Percentiles rank a stretch among this genome's conserved stretches.
Evolutionary conservation across 805 yeast species (phyloP).

Genomic region (Monosporozyma aquatica): DNA sequence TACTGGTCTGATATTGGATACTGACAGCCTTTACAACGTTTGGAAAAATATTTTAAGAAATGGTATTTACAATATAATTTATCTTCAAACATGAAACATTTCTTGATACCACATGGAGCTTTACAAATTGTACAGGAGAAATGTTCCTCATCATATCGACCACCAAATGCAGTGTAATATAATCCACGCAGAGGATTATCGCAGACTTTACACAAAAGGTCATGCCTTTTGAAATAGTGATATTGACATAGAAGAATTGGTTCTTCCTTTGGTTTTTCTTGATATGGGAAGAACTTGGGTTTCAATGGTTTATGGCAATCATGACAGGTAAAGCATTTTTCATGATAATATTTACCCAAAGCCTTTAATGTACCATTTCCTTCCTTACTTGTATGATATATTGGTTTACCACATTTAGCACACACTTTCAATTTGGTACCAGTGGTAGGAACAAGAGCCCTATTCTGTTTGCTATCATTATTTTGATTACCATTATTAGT

Average conservation of each 20-base stretch:
- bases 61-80: constrained; percentile 86
- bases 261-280: constrained; percentile 31
- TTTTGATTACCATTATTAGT: neutral
- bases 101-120: constrained; percentile 80
- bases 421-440: constrained; percentile 3
- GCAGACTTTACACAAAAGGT: constrained; percentile 80
- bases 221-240: constrained; percentile 80
- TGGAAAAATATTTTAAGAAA: constrained; percentile 77
- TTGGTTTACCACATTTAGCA: constrained; percentile 2
- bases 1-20: constrained; percentile 89
- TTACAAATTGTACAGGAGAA: constrained; percentile 85
- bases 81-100: constrained; percentile 81
- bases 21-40: constrained; percentile 87
- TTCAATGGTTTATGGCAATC: constrained; percentile 80
- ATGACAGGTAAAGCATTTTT: constrained; percentile 77
- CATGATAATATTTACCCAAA: constrained; percentile 67
- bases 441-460: too few species aligned
- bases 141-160: constrained; percentile 89
- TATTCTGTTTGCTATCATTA: neutral
- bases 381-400: neutral
- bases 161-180: constrained; percentile 86
- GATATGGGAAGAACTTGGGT: constrained; percentile 81
- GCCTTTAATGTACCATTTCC: constrained; percentile 61
- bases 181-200: constrained; percentile 81
- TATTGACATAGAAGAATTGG: constrained; percentile 74